Base-by-base conservation (phyloP, 2,329 filamentous ascomycete genomes). In the Penicillium sp. region DNA sequence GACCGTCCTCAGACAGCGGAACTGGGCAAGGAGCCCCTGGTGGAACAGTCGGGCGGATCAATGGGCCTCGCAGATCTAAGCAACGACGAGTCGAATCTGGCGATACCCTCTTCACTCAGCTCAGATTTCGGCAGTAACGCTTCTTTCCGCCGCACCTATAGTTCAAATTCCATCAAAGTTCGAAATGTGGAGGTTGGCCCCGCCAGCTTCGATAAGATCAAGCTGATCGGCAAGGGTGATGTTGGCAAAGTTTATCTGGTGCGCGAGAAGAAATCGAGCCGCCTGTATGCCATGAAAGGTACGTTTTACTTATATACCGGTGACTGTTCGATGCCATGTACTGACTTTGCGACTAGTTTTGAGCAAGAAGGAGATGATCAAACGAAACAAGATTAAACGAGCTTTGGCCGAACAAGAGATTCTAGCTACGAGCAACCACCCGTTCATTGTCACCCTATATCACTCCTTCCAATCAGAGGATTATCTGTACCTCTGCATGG, bases 331-430 rank as follows among this genome's bases (percentile, higher is more conserved):
- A 43, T 43, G n/a, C 58, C 64, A 61, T 46, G 68, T 58, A 46
- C 77, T 83, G 68, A 83, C 74, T 42, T 42, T 54, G 51, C 53
- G 3, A 47, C 17, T 72, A 97, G 94, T 99, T 6, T 75, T 99
- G 76, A 97, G 93, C 83, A 99, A 99, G 79, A 97, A 97, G 82
- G 94, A 99, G 77, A 99, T 99, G 94, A 99, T 99, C 78, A 99
- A 99, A 81, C 89, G 94, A 58, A 99, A 99, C 82, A 99, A 99
- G 84, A 99, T 99, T 80, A 99, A 99, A 84, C 87, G 94, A 72
- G 94, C 94, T 15, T 82, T 99, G 67, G 94, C 94, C 38, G 94
- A 99, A 78, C 94, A 97, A 74, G 94, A 99, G 76, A 99, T 99
- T 64, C 81, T 99, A 54, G 94, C 94, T 9, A 99, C 94, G 42